A percentile compares a stretch with the other conserved stretches of the same genome.
Conservation (phyloP, 2,329 filamentous ascomycete genomes). For the Rhexocercosporidium sp. region DNA sequence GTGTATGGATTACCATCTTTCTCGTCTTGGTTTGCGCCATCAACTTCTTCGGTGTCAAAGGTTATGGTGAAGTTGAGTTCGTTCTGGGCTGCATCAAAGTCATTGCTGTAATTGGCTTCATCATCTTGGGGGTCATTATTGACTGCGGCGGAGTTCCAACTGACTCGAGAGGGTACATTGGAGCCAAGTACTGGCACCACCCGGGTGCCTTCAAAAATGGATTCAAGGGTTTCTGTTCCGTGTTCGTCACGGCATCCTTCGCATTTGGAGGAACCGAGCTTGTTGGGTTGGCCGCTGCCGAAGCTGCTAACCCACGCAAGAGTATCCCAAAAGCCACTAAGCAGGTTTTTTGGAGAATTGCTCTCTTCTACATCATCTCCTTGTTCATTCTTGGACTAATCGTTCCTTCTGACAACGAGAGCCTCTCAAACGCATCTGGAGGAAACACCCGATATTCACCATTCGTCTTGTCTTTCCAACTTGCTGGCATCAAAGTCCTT, state of each 20-base stretch:
- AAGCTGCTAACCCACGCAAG: constrained; percentile 78
- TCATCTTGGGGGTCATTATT: constrained; percentile 57
- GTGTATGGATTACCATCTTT: constrained; percentile 85
- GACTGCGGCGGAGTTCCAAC: constrained; percentile 36
- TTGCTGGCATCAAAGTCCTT: constrained; percentile 80
- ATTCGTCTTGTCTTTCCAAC: constrained; percentile 89
- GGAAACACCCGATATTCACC: constrained; percentile 75
- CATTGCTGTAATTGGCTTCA: constrained; percentile 83
- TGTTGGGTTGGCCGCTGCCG: constrained; percentile 77
- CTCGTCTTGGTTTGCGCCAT: constrained; percentile 77
- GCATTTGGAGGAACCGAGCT: constrained; percentile 78
- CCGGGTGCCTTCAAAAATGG: constrained; percentile 84
- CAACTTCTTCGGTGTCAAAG: constrained; percentile 87
- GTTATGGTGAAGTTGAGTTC: constrained; percentile 92
- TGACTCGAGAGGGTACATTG: constrained; percentile 57
- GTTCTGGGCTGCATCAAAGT: constrained; percentile 87
- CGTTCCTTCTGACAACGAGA: constrained; percentile 72
- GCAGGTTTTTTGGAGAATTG: constrained; percentile 94
- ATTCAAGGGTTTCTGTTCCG: constrained; percentile 81
- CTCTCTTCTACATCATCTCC: constrained; percentile 82
- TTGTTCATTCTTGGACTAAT: constrained; percentile 82
- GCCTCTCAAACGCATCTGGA: constrained; percentile 62
- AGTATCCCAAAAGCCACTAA: constrained; percentile 86
- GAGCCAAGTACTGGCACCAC: constrained; percentile 76
- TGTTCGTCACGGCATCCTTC: constrained; percentile 78